Percentiles rank a stretch among this genome's conserved stretches.
phyloP scores from a whole-genome alignment of 2,329 filamentous ascomycete genomes.

The Colletotrichum spaethianum region DNA sequence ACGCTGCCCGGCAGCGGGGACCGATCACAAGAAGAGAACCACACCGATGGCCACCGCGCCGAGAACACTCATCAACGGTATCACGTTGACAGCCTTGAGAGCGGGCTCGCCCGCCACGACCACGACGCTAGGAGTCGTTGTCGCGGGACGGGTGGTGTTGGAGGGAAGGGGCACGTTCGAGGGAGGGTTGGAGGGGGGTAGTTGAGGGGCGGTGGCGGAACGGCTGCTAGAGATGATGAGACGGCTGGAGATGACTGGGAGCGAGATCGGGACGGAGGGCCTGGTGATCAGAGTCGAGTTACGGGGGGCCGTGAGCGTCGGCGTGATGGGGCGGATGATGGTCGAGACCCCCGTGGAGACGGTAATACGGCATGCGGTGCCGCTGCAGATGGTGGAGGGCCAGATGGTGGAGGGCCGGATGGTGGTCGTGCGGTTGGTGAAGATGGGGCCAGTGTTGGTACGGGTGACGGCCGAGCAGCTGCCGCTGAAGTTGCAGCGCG shows the following conservation, averaged over 20 bases:
- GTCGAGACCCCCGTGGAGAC: background rate
- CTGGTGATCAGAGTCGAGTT: background rate
- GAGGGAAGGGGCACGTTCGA: background rate
- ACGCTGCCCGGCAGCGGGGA: no score
- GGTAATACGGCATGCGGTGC: background rate
- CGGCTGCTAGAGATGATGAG: background rate
- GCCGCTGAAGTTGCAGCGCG: background rate
- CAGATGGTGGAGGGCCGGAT: background rate
- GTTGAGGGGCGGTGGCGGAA: background rate
- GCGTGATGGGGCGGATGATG: background rate
- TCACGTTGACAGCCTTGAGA: conserved; percentile 1
- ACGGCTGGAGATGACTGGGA: background rate
- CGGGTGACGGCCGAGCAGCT: conserved; percentile 1
- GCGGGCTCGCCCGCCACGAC: conserved; percentile 12
- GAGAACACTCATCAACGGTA: conserved; percentile 19
- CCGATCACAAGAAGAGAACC: conserved; percentile 13
- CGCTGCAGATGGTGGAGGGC: background rate
- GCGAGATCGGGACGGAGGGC: background rate
- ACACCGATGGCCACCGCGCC: conserved; percentile 27
- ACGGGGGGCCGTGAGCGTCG: background rate
- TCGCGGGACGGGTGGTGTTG: background rate
- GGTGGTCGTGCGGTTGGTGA: background rate
- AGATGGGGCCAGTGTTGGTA: background rate
- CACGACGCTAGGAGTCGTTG: background rate
- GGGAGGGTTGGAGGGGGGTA: background rate